phyloP scores from a whole-genome alignment of 176 grass and related monocot genomes.

The Musa itinerans region DNA sequence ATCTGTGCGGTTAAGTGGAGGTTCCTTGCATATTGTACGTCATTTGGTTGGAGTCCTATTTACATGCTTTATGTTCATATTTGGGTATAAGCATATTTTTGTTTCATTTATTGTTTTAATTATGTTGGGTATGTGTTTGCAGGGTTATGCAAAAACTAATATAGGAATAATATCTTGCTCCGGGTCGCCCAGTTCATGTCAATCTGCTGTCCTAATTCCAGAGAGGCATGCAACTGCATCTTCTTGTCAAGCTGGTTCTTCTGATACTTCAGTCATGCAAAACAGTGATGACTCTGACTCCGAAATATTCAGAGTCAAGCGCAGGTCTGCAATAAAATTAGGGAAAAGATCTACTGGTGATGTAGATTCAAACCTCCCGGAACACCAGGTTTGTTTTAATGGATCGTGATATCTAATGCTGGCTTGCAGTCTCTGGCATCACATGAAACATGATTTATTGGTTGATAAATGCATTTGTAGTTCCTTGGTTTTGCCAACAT shows the following conservation, averaged over 20 bases:
- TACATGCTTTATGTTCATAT: background rate
- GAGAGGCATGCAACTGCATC: constrained; percentile 17
- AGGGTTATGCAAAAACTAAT: background rate
- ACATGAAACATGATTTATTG: background rate
- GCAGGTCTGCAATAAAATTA: constrained; percentile 33
- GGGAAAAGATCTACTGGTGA: constrained; percentile 31
- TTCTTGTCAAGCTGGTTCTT: constrained; percentile 23
- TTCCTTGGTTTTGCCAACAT: too few relatives aligned
- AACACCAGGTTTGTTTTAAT: constrained; percentile 46
- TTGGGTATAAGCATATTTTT: background rate
- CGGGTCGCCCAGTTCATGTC: constrained; percentile 17
- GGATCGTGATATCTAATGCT: background rate
- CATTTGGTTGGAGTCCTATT: background rate
- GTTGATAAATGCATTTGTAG: background rate
- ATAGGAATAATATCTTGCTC: background rate
- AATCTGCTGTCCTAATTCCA: constrained; percentile 1
- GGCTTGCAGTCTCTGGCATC: background rate
- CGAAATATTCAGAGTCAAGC: constrained; percentile 82
- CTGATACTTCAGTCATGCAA: constrained; percentile 32
- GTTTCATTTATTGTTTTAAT: background rate
- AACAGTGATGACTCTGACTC: constrained; percentile 69
- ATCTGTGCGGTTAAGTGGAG: background rate
- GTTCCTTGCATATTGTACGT: background rate
- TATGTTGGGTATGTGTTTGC: background rate
- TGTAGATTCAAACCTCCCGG: constrained; percentile 25